Evolutionary conservation across 768 basidiomycete species (phyloP).

Genomic region (Mycena olivaceomarginata): DNA sequence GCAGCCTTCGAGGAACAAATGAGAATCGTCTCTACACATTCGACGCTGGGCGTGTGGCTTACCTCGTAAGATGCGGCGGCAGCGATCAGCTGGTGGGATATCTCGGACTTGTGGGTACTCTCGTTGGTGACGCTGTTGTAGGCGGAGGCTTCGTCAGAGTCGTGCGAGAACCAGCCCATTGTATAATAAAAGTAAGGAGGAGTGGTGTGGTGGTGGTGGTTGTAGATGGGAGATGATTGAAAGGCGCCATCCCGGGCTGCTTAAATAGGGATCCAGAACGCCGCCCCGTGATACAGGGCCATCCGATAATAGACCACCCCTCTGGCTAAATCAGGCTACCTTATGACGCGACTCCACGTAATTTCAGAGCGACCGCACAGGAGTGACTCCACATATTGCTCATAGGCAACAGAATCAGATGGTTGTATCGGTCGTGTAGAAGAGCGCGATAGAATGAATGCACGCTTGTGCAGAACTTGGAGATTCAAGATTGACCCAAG

Average conservation of each 20-base stretch:
- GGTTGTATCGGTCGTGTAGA: no score
- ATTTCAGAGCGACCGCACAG: not conserved
- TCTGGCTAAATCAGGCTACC: no score
- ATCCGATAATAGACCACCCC: no score
- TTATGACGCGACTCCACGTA: no score
- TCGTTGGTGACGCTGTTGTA: not conserved
- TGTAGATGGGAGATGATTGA: not conserved
- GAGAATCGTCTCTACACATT: not conserved
- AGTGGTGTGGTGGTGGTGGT: not conserved
- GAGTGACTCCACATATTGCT: not conserved
- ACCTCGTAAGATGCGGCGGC: conserved; percentile 68
- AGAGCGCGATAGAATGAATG: no score
- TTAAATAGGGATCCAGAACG: not conserved
- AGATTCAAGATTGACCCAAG: no score
- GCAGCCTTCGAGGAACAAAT: not conserved
- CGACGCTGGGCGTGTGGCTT: not conserved
- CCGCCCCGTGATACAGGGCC: no score
- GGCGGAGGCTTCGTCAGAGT: conserved; percentile 7
- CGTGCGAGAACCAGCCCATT: conserved; percentile 29
- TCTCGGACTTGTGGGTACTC: conserved; percentile 62
- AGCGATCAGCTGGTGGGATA: conserved; percentile 74
- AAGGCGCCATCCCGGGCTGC: not conserved
- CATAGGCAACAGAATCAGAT: conserved; percentile 21
- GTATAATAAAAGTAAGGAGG: not conserved
- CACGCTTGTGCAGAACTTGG: no score